Evolutionary conservation across 2,329 filamentous ascomycete species (phyloP).

Genomic region (Fusarium lyarnte): DNA sequence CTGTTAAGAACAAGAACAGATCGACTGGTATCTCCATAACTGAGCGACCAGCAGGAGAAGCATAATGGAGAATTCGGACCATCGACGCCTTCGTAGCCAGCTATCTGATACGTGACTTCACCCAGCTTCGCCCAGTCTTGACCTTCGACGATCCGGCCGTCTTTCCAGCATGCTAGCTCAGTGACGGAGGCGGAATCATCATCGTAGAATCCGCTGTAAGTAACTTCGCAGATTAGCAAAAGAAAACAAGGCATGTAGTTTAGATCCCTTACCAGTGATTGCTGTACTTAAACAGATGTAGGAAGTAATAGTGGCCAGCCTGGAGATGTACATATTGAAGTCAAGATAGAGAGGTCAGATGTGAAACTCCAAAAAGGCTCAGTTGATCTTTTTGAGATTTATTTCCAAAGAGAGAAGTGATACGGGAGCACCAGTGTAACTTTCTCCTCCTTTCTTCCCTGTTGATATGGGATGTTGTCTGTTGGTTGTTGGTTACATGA

Average conservation of each 20-base stretch:
- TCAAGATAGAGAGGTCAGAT: rapidly evolving
- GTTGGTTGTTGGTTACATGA: not conserved
- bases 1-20: not conserved
- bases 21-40: not conserved
- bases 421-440: not conserved
- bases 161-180: not conserved
- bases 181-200: not conserved
- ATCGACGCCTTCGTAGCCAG: not conserved
- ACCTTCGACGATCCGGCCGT: not conserved
- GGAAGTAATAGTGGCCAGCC: not conserved
- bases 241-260: rapidly evolving
- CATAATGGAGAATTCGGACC: not conserved
- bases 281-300: not conserved
- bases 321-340: not conserved
- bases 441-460: too few relatives aligned
- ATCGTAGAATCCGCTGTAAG: not conserved
- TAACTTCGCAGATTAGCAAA: not conserved
- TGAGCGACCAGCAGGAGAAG: not conserved
- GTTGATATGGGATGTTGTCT: not conserved
- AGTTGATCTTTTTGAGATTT: not conserved
- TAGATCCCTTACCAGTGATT: not conserved
- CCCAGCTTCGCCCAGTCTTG: not conserved
- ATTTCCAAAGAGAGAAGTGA: rapidly evolving
- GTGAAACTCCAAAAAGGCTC: not conserved
- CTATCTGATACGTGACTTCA: not conserved